Conservation (phyloP, 1,284 basidiomycete genomes). For the Leccinum insolens region DNA sequence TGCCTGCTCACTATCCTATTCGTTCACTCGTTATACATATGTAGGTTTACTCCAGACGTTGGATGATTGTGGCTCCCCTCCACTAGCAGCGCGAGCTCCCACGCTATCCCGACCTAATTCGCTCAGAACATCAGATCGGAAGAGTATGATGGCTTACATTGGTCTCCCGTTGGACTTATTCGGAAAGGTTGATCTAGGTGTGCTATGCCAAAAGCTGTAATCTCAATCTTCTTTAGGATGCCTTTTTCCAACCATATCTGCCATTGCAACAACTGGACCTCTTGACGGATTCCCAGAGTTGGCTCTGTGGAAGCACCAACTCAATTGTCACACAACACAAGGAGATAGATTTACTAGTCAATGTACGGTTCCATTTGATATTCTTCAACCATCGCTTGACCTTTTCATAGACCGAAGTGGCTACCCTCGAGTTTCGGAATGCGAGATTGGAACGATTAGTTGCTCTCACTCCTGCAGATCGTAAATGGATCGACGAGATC, state of each 20-base stretch:
- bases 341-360: constrained; percentile 90
- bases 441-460: constrained; percentile 78
- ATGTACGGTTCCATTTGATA: constrained; percentile 53
- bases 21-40: constrained; percentile 4
- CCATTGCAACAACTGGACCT: constrained; percentile 96
- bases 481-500: constrained; percentile 92
- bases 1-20: constrained; percentile 1
- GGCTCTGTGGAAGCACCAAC: constrained; percentile 95
- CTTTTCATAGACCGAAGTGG: constrained; percentile 73
- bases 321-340: constrained; percentile 94
- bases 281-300: constrained; percentile 77
- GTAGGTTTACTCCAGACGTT: constrained; percentile 83
- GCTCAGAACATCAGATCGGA: constrained; percentile 87
- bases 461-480: constrained; percentile 86
- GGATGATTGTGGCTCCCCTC: constrained; percentile 91
- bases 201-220: background rate
- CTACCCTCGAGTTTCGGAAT: constrained; percentile 84
- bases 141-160: constrained; percentile 89
- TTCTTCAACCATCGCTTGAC: constrained; percentile 1
- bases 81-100: constrained; percentile 72
- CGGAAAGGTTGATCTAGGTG: constrained; percentile 57
- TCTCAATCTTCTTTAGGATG: constrained; percentile 52
- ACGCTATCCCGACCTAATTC: constrained; percentile 76
- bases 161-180: constrained; percentile 90
- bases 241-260: constrained; percentile 98